These are phyloP conservation scores for Crithidia acanthocephali DNA, from an alignment of 208 protist species.

Conservation along the genomic window DNA sequence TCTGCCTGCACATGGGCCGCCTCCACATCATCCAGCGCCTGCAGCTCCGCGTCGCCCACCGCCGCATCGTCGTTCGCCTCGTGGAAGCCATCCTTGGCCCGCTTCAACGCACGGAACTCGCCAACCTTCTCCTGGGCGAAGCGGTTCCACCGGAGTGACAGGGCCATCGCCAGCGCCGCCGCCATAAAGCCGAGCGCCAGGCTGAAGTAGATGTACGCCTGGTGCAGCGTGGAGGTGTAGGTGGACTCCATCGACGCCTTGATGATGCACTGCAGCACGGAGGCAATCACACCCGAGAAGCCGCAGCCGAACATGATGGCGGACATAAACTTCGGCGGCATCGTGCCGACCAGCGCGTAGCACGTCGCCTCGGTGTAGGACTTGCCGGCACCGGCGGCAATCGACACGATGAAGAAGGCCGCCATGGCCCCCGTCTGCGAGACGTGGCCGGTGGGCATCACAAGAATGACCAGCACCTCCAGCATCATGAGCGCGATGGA, in stretches of 20 bases:
- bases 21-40: slow-evolving; percentile 4
- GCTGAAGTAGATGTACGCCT: slow-evolving; percentile 85
- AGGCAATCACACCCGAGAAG: slow-evolving; percentile 72
- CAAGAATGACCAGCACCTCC: slow-evolving; percentile 65
- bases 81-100: slow-evolving; percentile 2
- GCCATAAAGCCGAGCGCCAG: slow-evolving; percentile 69
- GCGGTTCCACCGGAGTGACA: slow-evolving; percentile 63
- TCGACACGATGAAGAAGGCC: slow-evolving; percentile 66
- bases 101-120: slow-evolving; percentile 62
- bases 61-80: slow-evolving; percentile 1
- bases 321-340: slow-evolving; percentile 86
- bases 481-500: slow-evolving; percentile 66
- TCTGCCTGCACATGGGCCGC: neutral
- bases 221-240: slow-evolving; percentile 44
- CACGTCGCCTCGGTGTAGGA: slow-evolving; percentile 85
- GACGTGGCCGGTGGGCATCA: slow-evolving; percentile 54
- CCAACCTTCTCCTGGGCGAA: slow-evolving; percentile 74
- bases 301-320: slow-evolving; percentile 89
- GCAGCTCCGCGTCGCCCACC: slow-evolving; percentile 5
- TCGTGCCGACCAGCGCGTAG: slow-evolving; percentile 80
- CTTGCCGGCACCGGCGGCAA: slow-evolving; percentile 67
- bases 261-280: slow-evolving; percentile 83
- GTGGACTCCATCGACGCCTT: slow-evolving; percentile 69
- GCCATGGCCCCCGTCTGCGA: slow-evolving; percentile 62
- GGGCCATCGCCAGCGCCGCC: slow-evolving; percentile 50